A percentile compares a stretch with the other conserved stretches of the same genome.
These are phyloP conservation scores for Coix lacrymajobi DNA, from an alignment of 176 grass and related monocot species.

Conservation along the genomic window DNA sequence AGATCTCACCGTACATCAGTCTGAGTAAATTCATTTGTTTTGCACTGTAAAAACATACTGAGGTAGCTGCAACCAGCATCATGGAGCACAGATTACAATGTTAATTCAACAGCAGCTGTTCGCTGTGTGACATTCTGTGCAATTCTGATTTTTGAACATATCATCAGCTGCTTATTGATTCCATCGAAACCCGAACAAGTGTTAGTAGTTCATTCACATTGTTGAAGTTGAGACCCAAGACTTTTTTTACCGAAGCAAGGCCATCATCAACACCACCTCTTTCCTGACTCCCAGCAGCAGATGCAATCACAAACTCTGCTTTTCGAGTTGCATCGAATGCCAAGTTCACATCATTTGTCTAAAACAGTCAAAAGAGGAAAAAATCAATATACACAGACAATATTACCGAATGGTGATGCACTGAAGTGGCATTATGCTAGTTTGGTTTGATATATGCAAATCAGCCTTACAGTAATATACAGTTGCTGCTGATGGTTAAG, in stretches of 20 bases:
- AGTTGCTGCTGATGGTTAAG: not conserved
- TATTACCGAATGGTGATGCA: conserved; percentile 3
- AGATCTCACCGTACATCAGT: not conserved
- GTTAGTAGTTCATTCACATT: conserved; percentile 64
- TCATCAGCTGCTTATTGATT: conserved; percentile 45
- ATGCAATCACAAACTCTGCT: conserved; percentile 50
- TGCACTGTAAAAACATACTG: not conserved
- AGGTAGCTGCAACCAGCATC: not conserved
- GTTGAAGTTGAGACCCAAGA: conserved; percentile 78
- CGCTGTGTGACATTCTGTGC: not conserved
- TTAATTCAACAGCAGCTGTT: not conserved
- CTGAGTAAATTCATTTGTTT: not conserved
- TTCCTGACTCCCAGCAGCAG: conserved; percentile 32
- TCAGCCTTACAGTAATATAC: conserved; percentile 12
- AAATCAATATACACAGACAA: conserved; percentile 15
- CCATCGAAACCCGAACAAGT: conserved; percentile 69
- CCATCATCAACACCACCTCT: conserved; percentile 23
- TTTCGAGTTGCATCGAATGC: conserved; percentile 86
- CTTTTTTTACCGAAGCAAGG: conserved; percentile 59
- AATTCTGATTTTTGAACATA: not conserved
- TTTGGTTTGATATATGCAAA: not conserved
- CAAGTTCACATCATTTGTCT: conserved; percentile 78
- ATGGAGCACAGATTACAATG: not conserved
- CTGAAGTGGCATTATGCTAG: conserved; percentile 2
- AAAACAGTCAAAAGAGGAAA: conserved; percentile 17